Evolutionary conservation across 495 filamentous ascomycete species (phyloP).

Genomic region (Pyronema omphalodes): DNA sequence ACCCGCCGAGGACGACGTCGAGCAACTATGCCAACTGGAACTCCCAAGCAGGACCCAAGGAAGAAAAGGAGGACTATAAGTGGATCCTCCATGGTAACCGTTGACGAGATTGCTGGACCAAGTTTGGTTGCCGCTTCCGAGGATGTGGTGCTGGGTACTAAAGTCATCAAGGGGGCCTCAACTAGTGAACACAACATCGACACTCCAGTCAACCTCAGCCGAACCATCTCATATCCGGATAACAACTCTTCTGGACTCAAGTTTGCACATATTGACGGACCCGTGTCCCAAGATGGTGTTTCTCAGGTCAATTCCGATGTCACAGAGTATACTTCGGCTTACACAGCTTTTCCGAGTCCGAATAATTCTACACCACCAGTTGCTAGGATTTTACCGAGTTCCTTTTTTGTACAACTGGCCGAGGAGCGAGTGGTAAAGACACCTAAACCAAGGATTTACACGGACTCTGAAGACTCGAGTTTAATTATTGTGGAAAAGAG

Average conservation of each 20-base stretch:
- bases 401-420: not conserved
- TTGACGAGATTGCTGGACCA: no score
- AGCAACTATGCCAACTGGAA: not conserved
- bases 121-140: no score
- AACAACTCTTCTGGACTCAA: no score
- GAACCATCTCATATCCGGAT: no score
- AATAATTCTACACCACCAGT: not conserved
- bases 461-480: not conserved
- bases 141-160: no score
- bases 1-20: not conserved
- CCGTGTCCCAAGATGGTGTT: not conserved
- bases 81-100: not conserved
- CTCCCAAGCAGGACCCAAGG: not conserved
- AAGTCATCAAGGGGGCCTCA: no score
- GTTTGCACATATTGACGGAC: not conserved
- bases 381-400: constrained; percentile 1
- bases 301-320: not conserved
- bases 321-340: not conserved
- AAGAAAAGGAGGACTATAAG: not conserved
- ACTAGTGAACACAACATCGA: no score
- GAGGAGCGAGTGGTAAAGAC: not conserved
- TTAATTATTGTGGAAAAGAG: not conserved
- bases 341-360: not conserved
- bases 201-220: no score
- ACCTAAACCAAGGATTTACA: not conserved